A percentile compares a stretch with the other conserved stretches of the same genome.
Conservation (phyloP, 2,329 filamentous ascomycete genomes). For the Gnomoniopsis sp. region DNA sequence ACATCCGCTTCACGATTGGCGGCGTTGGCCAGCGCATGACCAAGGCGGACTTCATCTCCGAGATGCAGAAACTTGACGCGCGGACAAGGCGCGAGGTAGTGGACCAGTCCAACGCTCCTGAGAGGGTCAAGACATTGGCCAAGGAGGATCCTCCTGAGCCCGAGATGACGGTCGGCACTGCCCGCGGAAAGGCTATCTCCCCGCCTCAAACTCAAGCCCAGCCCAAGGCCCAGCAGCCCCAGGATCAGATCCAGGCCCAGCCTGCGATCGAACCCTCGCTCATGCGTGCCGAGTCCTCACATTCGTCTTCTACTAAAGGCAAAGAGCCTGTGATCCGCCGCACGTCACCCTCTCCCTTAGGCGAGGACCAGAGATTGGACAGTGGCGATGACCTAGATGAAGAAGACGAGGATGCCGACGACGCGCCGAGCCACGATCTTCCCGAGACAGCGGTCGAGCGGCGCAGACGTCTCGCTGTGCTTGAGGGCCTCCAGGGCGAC, state of each 20-base stretch:
- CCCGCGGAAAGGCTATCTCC: constrained; percentile 14
- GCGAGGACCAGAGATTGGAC: neutral
- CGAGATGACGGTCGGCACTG: neutral
- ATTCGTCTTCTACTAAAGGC: constrained; percentile 1
- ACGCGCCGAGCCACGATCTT: constrained; percentile 33
- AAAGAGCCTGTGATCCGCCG: constrained; percentile 8
- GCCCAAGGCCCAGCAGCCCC: neutral
- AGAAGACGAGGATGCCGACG: constrained; percentile 5
- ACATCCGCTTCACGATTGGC: constrained; percentile 73
- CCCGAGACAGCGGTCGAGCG: constrained; percentile 69
- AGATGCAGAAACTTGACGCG: constrained; percentile 70
- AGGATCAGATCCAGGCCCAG: neutral
- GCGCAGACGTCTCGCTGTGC: constrained; percentile 57
- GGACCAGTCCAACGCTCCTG: constrained; percentile 46
- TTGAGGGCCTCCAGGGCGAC: constrained; percentile 41
- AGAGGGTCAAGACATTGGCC: constrained; percentile 46
- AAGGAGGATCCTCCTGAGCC: constrained; percentile 33
- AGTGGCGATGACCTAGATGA: constrained; percentile 9
- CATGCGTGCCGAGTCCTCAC: neutral
- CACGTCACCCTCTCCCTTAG: neutral
- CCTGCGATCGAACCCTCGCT: neutral
- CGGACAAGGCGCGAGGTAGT: constrained; percentile 56
- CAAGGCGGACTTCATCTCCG: constrained; percentile 74
- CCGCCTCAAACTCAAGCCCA: constrained; percentile 1
- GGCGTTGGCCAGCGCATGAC: constrained; percentile 72